Conservation (phyloP, 2,329 filamentous ascomycete species). For the Trichoderma harzianum region DNA sequence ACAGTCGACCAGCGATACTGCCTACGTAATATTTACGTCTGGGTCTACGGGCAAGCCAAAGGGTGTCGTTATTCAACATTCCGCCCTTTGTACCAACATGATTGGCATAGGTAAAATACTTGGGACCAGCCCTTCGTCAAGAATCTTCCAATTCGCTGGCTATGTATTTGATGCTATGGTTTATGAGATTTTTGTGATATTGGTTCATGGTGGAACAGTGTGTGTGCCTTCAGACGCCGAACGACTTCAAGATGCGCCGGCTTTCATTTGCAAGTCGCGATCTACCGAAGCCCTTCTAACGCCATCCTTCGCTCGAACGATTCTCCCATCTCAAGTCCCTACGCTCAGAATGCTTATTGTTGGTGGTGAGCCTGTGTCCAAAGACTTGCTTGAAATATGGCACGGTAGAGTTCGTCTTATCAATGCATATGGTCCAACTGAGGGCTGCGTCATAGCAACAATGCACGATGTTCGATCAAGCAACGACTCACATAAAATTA, state of each 20-base stretch:
- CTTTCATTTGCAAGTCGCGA: neutral
- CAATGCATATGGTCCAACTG: slow-evolving; percentile 42
- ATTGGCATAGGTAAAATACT: neutral
- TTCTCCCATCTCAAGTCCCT: neutral
- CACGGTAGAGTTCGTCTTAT: slow-evolving; percentile 31
- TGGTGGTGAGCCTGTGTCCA: slow-evolving; percentile 11
- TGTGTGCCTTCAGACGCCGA: slow-evolving; percentile 1
- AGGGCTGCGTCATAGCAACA: slow-evolving; percentile 31
- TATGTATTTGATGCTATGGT: slow-evolving; percentile 9
- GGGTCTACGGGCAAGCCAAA: slow-evolving; percentile 10
- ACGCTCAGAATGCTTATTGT: neutral
- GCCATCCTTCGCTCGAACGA: neutral
- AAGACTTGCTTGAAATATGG: neutral
- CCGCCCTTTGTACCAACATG: neutral
- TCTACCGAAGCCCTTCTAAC: neutral
- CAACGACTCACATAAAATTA: neutral
- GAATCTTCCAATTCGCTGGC: slow-evolving; percentile 4
- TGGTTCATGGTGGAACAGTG: neutral
- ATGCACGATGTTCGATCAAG: neutral
- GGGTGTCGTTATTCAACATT: slow-evolving; percentile 9
- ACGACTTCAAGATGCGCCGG: neutral
- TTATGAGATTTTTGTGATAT: neutral
- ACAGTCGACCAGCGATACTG: neutral
- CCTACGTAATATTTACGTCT: slow-evolving; percentile 4
- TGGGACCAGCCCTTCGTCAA: neutral